phyloP scores from a whole-genome alignment of 2,329 filamentous ascomycete genomes.

The Tolypocladium cylindrosporum region DNA sequence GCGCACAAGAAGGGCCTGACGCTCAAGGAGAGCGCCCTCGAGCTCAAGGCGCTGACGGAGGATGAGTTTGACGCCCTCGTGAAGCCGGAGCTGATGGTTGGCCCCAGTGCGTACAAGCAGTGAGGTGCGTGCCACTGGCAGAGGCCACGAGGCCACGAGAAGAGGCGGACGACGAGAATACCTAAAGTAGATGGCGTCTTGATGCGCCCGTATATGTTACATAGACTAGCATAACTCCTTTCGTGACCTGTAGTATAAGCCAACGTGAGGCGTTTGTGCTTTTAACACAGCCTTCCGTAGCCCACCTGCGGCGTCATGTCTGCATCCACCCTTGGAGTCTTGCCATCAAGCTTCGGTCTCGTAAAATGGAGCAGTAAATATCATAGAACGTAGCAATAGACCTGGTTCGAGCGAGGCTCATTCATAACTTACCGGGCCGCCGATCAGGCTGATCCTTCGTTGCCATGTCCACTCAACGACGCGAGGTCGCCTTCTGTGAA shows the following conservation, averaged over 20 bases:
- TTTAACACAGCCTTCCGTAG: neutral
- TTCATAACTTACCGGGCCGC: neutral
- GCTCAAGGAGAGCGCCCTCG: conserved; percentile 86
- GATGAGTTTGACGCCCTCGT: conserved; percentile 89
- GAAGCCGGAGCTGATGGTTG: conserved; percentile 89
- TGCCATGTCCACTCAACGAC: neutral
- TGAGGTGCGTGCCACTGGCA: conserved; percentile 5
- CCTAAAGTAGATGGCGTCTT: neutral
- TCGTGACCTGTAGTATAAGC: neutral
- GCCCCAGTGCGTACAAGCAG: conserved; percentile 55
- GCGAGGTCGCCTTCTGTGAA: neutral
- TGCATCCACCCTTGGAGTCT: neutral
- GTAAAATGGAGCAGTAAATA: neutral
- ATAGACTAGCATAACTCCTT: neutral
- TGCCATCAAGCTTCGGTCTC: neutral
- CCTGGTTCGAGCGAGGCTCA: neutral
- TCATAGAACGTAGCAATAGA: neutral
- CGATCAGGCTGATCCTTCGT: neutral
- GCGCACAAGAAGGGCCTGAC: conserved; percentile 97
- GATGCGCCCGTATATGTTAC: neutral
- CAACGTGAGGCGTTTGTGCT: neutral
- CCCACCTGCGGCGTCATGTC: neutral
- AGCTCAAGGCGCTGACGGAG: conserved; percentile 78
- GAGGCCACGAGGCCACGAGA: neutral
- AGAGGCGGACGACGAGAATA: neutral